Conservation (phyloP, 106 monocot genomes). For the Dendrobium chrysotoxum region DNA sequence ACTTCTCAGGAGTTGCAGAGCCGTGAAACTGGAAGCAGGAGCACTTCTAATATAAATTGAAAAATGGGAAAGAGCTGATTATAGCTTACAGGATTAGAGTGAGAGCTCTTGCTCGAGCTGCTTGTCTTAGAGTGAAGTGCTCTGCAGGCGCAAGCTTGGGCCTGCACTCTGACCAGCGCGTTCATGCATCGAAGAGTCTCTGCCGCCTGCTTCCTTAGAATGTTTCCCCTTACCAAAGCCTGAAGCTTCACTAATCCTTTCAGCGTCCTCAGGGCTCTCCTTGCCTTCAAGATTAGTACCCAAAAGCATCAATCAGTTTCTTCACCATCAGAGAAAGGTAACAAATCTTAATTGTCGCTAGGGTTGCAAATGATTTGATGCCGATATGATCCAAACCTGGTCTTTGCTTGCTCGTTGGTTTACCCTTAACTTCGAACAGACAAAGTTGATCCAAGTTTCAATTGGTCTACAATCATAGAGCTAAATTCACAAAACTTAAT, state of each 20-base stretch:
- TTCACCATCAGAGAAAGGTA: neutral
- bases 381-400: too few relatives aligned
- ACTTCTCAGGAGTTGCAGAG: conserved; percentile 29
- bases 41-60: neutral
- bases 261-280: conserved; percentile 55
- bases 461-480: too few relatives aligned
- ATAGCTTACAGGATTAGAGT: conserved; percentile 19
- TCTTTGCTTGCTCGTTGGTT: too few relatives aligned
- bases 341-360: neutral
- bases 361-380: too few relatives aligned
- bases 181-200: conserved; percentile 59
- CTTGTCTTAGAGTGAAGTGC: conserved; percentile 13
- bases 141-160: conserved; percentile 38
- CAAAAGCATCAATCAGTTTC: neutral
- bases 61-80: neutral
- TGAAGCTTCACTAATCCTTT: conserved; percentile 69
- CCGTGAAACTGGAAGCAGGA: neutral
- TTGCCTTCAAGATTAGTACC: conserved; percentile 37
- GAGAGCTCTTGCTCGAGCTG: neutral
- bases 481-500: too few relatives aligned
- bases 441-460: too few relatives aligned
- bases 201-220: conserved; percentile 54
- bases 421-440: too few relatives aligned
- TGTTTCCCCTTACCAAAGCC: conserved; percentile 60
- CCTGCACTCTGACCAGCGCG: conserved; percentile 50